A percentile compares a stretch with the other conserved stretches of the same genome.
Evolutionary conservation across 2,329 filamentous ascomycete genomes (phyloP).

Genomic region (Fusarium sp.): DNA sequence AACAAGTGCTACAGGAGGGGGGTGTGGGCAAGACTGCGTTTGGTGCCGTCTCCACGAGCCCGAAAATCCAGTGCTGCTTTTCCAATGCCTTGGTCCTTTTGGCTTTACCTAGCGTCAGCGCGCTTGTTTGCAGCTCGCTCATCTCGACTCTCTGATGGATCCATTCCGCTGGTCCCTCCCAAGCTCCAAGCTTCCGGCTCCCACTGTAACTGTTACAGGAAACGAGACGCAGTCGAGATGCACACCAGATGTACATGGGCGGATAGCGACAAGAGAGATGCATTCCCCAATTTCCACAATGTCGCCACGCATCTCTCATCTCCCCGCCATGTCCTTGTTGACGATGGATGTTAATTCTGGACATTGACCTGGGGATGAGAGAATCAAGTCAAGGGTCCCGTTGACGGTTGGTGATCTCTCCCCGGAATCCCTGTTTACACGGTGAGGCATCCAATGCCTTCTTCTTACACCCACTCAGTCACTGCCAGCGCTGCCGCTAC

Average conservation of each 20-base stretch:
- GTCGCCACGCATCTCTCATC: conserved; percentile 12
- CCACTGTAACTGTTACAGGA: conserved; percentile 9
- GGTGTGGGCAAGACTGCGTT: conserved; percentile 33
- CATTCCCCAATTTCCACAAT: conserved; percentile 21
- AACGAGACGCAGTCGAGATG: conserved; percentile 24
- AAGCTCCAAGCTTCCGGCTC: conserved; percentile 23
- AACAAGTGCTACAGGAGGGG: conserved; percentile 40
- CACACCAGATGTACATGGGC: conserved; percentile 35
- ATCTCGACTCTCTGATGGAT: conserved; percentile 21
- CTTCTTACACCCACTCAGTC: conserved; percentile 25
- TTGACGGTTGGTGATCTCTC: conserved; percentile 22
- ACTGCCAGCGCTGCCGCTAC: conserved; percentile 34
- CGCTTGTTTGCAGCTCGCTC: conserved; percentile 42
- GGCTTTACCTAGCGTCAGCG: conserved; percentile 43
- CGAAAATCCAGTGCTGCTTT: conserved; percentile 49
- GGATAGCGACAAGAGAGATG: conserved; percentile 29
- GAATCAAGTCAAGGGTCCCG: conserved; percentile 17
- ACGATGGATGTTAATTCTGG: conserved; percentile 16
- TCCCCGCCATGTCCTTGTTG: conserved; percentile 13
- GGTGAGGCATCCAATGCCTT: conserved; percentile 28
- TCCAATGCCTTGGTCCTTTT: conserved; percentile 39
- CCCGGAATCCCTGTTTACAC: conserved; percentile 32
- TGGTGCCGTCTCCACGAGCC: conserved; percentile 24
- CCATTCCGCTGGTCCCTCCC: background rate
- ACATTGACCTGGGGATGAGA: conserved; percentile 9